Conservation (phyloP, 495 filamentous ascomycete genomes). For the Antarctomyces pellizariae region DNA sequence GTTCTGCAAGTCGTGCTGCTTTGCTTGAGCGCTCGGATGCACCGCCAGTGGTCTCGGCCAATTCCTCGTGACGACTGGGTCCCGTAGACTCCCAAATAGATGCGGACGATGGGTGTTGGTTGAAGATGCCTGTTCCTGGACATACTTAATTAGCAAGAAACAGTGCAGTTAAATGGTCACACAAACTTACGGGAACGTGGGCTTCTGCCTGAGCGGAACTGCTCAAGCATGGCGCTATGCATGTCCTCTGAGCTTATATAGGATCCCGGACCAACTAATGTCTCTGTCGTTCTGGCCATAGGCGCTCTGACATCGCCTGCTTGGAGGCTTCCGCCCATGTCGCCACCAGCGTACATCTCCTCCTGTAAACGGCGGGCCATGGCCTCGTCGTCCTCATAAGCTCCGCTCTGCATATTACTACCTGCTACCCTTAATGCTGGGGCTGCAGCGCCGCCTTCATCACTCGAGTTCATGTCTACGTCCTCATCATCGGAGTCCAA, state of each 20-base stretch:
- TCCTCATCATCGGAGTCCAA: slow-evolving; percentile 47
- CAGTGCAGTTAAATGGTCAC: no score
- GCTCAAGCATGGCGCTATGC: slow-evolving; percentile 38
- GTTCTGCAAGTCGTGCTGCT: slow-evolving; percentile 53
- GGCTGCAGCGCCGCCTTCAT: slow-evolving; percentile 5
- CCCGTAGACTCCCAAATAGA: slow-evolving; percentile 48
- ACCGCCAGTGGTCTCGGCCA: slow-evolving; percentile 44
- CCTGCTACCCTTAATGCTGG: slow-evolving; percentile 4
- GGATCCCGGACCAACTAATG: slow-evolving; percentile 49
- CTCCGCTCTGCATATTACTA: slow-evolving; percentile 1
- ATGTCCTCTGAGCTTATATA: slow-evolving; percentile 35
- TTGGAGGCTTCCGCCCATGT: slow-evolving; percentile 16
- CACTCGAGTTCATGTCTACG: slow-evolving; percentile 17
- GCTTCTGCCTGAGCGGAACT: slow-evolving; percentile 39
- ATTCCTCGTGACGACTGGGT: slow-evolving; percentile 21
- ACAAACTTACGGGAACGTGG: no score
- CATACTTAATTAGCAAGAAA: no score
- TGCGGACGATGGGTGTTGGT: slow-evolving; percentile 35
- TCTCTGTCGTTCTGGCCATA: slow-evolving; percentile 79
- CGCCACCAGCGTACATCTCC: slow-evolving; percentile 51
- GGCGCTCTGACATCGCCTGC: slow-evolving; percentile 63
- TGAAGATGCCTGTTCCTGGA: slow-evolving; percentile 69
- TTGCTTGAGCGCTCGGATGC: slow-evolving; percentile 50
- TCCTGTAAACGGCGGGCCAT: slow-evolving; percentile 82
- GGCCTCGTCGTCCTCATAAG: slow-evolving; percentile 71